phyloP scores from a whole-genome alignment of 2,329 filamentous ascomycete genomes.

The Botryotinia globosa region DNA sequence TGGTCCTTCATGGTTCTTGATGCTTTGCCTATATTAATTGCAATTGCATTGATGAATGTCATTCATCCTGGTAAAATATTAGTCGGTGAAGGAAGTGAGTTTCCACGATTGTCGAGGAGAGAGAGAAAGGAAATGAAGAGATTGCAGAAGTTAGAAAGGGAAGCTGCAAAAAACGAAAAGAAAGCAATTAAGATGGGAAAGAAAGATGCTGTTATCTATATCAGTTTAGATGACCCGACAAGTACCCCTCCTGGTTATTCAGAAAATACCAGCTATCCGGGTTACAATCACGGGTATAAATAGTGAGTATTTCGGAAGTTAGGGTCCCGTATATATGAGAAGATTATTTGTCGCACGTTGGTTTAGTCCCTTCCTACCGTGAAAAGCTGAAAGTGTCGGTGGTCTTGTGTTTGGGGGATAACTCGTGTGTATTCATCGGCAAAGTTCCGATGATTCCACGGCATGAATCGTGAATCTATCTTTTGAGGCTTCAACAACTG shows the following conservation, averaged over 20 bases:
- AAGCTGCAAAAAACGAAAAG: slow-evolving; percentile 31
- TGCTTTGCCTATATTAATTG: slow-evolving; percentile 54
- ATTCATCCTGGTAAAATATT: slow-evolving; percentile 49
- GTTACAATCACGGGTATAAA: neutral
- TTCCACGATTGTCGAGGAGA: slow-evolving; percentile 32
- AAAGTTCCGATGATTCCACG: neutral
- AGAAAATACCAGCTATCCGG: neutral
- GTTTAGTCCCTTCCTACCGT: neutral
- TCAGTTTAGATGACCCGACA: neutral
- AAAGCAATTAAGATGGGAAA: slow-evolving; percentile 28
- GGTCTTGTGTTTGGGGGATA: neutral
- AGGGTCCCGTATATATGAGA: neutral
- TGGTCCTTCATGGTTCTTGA: slow-evolving; percentile 52
- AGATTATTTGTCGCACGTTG: neutral
- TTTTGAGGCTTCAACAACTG: neutral
- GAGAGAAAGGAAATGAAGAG: slow-evolving; percentile 46
- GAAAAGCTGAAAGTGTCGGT: neutral
- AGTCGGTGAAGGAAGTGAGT: slow-evolving; percentile 47
- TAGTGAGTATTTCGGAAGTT: neutral
- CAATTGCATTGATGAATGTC: slow-evolving; percentile 44
- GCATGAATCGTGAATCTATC: neutral
- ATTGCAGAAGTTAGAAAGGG: slow-evolving; percentile 28
- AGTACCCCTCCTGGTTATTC: neutral
- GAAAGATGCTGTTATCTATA: neutral
- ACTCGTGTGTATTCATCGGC: neutral